Evolutionary conservation across 1,284 basidiomycete genomes (phyloP).

Genomic region (Neonothopanus nambi): DNA sequence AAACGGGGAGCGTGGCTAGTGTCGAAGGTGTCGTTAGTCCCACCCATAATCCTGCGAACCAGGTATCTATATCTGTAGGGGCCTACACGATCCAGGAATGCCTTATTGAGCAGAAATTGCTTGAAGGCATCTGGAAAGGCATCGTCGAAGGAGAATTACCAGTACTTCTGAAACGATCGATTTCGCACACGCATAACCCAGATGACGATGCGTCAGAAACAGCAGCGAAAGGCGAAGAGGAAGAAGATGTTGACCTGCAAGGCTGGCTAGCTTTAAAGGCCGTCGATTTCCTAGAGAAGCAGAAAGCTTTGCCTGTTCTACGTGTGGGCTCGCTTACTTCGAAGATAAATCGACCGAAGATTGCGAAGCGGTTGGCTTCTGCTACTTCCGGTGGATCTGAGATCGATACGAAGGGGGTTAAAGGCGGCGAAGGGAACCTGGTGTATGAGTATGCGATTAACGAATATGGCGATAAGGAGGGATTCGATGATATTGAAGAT

Average conservation of each 20-base stretch:
- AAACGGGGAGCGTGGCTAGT: constrained; percentile 6
- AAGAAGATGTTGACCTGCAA: no score
- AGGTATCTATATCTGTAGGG: not conserved
- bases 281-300: constrained; percentile 4
- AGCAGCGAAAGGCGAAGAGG: not conserved
- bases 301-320: constrained; percentile 11
- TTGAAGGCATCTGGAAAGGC: constrained; percentile 25
- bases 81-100: constrained; percentile 5
- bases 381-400: no score
- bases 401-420: no score
- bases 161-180: no score
- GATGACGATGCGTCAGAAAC: not conserved
- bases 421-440: no score
- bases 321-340: not conserved
- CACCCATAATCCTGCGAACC: not conserved
- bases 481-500: constrained; percentile 13
- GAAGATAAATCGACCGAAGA: no score
- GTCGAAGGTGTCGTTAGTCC: not conserved
- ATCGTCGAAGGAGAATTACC: constrained; percentile 21
- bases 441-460: constrained; percentile 8
- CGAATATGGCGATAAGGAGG: constrained; percentile 5
- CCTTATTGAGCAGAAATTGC: constrained; percentile 13
- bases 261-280: no score
- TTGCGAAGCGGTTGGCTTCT: no score
- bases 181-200: no score